These are phyloP conservation scores for Asparagopsis taxiformis DNA, from an alignment of 31 red algal species.

Conservation along the genomic window DNA sequence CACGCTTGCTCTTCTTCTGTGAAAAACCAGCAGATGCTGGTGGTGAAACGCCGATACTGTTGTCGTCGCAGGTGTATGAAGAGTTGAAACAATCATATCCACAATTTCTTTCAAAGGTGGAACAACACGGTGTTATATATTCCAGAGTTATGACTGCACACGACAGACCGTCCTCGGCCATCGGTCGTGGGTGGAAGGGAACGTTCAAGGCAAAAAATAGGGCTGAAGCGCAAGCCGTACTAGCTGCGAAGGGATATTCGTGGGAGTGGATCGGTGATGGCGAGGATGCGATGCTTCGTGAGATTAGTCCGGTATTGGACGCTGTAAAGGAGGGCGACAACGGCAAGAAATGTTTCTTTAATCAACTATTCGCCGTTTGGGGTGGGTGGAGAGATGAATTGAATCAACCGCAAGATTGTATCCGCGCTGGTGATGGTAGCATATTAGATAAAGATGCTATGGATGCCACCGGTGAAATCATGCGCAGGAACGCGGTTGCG, in stretches of 20 bases:
- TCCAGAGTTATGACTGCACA: conserved; percentile 59
- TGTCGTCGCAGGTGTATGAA: conserved; percentile 42
- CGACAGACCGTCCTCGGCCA: conserved; percentile 61
- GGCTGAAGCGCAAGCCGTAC: conserved; percentile 26
- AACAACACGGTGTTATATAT: conserved; percentile 56
- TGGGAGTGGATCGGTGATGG: conserved; percentile 41
- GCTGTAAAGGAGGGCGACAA: conserved; percentile 21
- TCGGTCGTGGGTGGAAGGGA: conserved; percentile 74
- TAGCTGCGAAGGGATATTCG: conserved; percentile 35
- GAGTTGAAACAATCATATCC: conserved; percentile 28
- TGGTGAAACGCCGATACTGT: conserved; percentile 75
- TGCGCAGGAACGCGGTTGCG: conserved; percentile 34
- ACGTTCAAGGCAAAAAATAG: conserved; percentile 39
- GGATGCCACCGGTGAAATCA: conserved; percentile 17
- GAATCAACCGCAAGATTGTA: conserved; percentile 63
- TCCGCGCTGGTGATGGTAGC: conserved; percentile 48
- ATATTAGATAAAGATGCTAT: conserved; percentile 29
- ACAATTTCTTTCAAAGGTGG: conserved; percentile 45
- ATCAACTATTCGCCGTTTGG: conserved; percentile 72
- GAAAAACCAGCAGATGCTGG: conserved; percentile 51
- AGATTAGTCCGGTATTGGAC: conserved; percentile 39
- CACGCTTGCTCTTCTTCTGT: conserved; percentile 70
- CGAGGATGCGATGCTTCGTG: conserved; percentile 21
- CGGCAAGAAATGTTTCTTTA: conserved; percentile 54
- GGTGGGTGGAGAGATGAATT: conserved; percentile 80